These are phyloP conservation scores for Rhizophora mangle DNA, from an alignment of 345 rosid genomes.

Conservation along the genomic window DNA sequence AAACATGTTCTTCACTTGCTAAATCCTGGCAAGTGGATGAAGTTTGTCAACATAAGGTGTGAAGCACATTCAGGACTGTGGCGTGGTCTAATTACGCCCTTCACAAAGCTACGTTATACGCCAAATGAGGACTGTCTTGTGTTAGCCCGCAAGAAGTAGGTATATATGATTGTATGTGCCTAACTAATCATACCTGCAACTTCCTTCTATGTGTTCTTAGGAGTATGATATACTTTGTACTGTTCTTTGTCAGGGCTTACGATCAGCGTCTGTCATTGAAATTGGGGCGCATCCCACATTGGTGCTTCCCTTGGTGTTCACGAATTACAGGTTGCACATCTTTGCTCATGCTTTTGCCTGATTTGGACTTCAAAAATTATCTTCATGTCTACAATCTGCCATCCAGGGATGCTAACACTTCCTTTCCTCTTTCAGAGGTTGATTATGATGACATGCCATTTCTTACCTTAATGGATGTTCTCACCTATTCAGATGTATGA, in stretches of 20 bases:
- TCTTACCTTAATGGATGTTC: conserved; percentile 67
- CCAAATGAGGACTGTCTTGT: conserved; percentile 37
- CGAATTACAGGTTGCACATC: conserved; percentile 56
- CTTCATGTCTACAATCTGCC: neutral
- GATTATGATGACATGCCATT: conserved; percentile 43
- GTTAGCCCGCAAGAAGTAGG: conserved; percentile 50
- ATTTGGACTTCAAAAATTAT: neutral
- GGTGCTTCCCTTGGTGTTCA: conserved; percentile 65
- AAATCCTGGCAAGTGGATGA: conserved; percentile 59
- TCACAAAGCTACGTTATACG: conserved; percentile 43
- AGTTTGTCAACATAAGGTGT: conserved; percentile 47
- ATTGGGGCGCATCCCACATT: conserved; percentile 49
- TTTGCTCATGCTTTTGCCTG: neutral
- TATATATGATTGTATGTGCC: neutral
- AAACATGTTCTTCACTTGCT: conserved; percentile 40
- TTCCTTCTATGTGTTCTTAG: too few relatives aligned
- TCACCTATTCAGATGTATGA: conserved; percentile 60
- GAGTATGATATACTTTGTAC: too few relatives aligned
- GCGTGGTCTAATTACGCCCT: conserved; percentile 48
- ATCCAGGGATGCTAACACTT: conserved; percentile 7
- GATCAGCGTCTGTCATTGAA: conserved; percentile 42
- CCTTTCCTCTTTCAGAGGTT: conserved; percentile 46
- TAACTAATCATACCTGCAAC: too few relatives aligned
- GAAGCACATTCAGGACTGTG: conserved; percentile 63
- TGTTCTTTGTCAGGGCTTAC: conserved; percentile 38